These are phyloP conservation scores for Zalaria obscura DNA, from an alignment of 2,329 filamentous ascomycete species.

Conservation along the genomic window DNA sequence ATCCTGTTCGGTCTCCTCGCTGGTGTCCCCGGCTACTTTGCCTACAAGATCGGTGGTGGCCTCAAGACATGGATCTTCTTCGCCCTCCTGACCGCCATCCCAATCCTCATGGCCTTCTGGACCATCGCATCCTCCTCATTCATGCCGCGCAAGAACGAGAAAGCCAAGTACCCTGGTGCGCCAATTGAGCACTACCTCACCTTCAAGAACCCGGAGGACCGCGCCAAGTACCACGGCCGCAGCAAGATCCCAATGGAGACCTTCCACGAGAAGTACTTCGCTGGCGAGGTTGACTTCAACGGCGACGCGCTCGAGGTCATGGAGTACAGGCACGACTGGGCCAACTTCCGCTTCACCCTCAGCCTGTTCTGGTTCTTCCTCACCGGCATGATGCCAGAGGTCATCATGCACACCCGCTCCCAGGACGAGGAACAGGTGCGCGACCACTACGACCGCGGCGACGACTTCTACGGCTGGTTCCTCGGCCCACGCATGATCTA, in stretches of 20 bases:
- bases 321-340: conserved; percentile 96
- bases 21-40: conserved; percentile 62
- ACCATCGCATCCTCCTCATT: conserved; percentile 55
- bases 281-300: conserved; percentile 89
- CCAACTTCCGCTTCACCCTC: conserved; percentile 80
- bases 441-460: conserved; percentile 92
- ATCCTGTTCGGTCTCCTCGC: conserved; percentile 57
- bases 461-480: conserved; percentile 99
- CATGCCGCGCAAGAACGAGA: conserved; percentile 84
- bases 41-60: conserved; percentile 73
- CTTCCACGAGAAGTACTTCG: conserved; percentile 97
- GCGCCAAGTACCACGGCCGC: conserved; percentile 56
- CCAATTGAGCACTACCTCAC: conserved; percentile 83
- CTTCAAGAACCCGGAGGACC: conserved; percentile 52
- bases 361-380: conserved; percentile 80
- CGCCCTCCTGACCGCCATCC: conserved; percentile 60
- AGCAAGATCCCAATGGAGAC: conserved; percentile 82
- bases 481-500: conserved; percentile 98
- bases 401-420: conserved; percentile 82
- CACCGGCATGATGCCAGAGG: conserved; percentile 73
- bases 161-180: conserved; percentile 71
- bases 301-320: conserved; percentile 78
- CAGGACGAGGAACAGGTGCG: conserved; percentile 97
- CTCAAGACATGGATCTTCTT: conserved; percentile 82
- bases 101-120: conserved; percentile 75